A percentile compares a stretch with the other conserved stretches of the same genome.
These are phyloP conservation scores for Pyrus pyrifolia DNA, from an alignment of 306 rosid species.

Conservation along the genomic window DNA sequence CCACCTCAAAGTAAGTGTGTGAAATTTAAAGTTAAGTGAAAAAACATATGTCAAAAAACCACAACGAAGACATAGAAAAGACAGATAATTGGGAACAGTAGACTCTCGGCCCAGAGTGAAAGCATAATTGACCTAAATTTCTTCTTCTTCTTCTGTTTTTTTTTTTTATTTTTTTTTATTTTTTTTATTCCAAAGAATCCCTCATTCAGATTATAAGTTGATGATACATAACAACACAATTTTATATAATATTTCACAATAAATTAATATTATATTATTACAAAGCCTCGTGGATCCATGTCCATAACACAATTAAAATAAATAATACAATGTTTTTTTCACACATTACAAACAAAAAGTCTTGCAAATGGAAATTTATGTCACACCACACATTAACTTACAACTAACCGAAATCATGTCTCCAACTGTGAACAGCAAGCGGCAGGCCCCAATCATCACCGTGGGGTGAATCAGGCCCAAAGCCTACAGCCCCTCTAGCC, in stretches of 20 bases:
- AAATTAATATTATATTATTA: neutral
- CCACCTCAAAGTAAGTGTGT: no score
- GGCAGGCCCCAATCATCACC: conserved; percentile 64
- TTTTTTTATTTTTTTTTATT: no score
- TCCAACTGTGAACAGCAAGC: conserved; percentile 49
- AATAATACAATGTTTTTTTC: neutral
- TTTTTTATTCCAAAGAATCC: neutral
- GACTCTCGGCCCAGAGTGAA: no score
- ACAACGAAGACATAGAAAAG: no score
- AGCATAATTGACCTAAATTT: no score
- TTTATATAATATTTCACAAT: neutral
- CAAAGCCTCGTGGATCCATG: neutral
- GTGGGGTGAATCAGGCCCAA: conserved; percentile 29
- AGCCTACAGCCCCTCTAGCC: conserved; percentile 31
- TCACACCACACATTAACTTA: conserved; percentile 1
- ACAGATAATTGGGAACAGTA: no score
- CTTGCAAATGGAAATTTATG: neutral
- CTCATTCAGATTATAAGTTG: neutral
- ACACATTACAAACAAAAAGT: neutral
- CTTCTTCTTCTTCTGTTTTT: neutral
- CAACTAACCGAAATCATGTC: conserved; percentile 31
- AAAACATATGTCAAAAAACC: no score
- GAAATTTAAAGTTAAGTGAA: no score
- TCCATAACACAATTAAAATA: neutral
- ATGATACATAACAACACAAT: neutral